phyloP scores from a whole-genome alignment of 495 filamentous ascomycete genomes.

The Hypoxylon cercidicola region DNA sequence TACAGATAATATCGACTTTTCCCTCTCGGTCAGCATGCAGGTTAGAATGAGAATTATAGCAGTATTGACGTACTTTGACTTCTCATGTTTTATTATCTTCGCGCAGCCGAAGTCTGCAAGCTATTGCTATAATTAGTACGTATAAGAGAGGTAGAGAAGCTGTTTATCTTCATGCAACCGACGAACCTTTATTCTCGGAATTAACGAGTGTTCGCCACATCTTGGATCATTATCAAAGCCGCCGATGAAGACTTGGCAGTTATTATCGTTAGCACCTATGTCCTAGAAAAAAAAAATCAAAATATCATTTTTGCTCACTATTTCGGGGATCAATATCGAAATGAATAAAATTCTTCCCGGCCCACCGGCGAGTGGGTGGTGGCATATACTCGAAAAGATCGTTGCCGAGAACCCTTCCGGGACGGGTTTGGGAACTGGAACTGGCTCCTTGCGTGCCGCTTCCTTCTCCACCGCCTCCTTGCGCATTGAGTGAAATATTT shows the following conservation, averaged over 20 bases:
- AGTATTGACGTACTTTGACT: conserved; percentile 22
- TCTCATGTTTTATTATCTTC: conserved; percentile 9
- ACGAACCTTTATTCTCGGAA: conserved; percentile 35
- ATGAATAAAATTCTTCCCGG: conserved; percentile 25
- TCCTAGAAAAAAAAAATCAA: neutral
- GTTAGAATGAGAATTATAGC: neutral
- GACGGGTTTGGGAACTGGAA: neutral
- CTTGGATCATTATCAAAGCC: conserved; percentile 8
- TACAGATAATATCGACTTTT: conserved; percentile 6
- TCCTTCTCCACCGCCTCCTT: no score
- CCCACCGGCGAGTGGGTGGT: conserved; percentile 6
- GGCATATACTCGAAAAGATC: conserved; percentile 35
- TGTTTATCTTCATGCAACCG: no score
- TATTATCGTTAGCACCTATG: neutral
- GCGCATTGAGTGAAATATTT: no score
- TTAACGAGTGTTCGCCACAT: conserved; percentile 27
- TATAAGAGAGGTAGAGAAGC: neutral
- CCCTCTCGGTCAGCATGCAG: neutral
- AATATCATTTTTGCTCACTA: conserved; percentile 11
- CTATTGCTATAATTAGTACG: conserved; percentile 17
- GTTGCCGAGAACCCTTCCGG: conserved; percentile 2
- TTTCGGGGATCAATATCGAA: conserved; percentile 40
- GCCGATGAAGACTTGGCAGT: conserved; percentile 23
- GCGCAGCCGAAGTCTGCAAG: conserved; percentile 34
- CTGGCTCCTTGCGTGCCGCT: no score